phyloP scores from a whole-genome alignment of 2,329 filamentous ascomycete genomes.

The Biscogniauxia marginata region DNA sequence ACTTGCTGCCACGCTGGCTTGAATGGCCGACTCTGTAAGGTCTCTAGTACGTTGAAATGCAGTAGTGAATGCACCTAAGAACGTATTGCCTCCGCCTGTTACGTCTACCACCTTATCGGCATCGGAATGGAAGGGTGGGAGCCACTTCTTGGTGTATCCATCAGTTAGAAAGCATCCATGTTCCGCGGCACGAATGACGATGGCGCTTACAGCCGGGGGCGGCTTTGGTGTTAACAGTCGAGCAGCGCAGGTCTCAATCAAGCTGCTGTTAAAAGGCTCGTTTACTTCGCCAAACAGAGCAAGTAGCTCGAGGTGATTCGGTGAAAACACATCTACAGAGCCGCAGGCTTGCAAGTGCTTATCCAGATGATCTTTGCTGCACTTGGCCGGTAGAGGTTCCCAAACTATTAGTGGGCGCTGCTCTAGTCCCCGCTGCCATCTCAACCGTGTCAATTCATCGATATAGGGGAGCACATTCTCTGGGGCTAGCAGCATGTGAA shows the following conservation, averaged over 20 bases:
- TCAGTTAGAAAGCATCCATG: slow-evolving; percentile 27
- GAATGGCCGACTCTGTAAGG: slow-evolving; percentile 26
- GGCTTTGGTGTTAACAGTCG: slow-evolving; percentile 28
- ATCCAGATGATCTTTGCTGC: slow-evolving; percentile 24
- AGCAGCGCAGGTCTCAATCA: slow-evolving; percentile 11
- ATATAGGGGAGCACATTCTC: slow-evolving; percentile 18
- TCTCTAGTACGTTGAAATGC: slow-evolving; percentile 24
- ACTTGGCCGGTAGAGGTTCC: slow-evolving; percentile 18
- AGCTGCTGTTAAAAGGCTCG: slow-evolving; percentile 26
- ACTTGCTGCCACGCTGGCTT: slow-evolving; percentile 29
- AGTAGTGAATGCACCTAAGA: slow-evolving; percentile 33
- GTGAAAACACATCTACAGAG: slow-evolving; percentile 35
- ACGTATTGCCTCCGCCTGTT: slow-evolving; percentile 38
- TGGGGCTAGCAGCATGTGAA: slow-evolving; percentile 27
- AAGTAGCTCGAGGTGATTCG: slow-evolving; percentile 37
- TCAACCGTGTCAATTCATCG: slow-evolving; percentile 15
- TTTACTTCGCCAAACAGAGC: slow-evolving; percentile 17
- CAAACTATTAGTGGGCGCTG: slow-evolving; percentile 10
- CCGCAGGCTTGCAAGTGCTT: slow-evolving; percentile 23
- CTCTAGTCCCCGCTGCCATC: slow-evolving; percentile 1
- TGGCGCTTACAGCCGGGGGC: not conserved
- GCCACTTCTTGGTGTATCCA: slow-evolving; percentile 16
- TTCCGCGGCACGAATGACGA: slow-evolving; percentile 33
- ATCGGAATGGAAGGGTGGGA: slow-evolving; percentile 29
- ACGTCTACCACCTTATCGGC: slow-evolving; percentile 30